A percentile compares a stretch with the other conserved stretches of the same genome.
These are phyloP conservation scores for Suillus bovinus DNA, from an alignment of 768 basidiomycete genomes.

Conservation along the genomic window DNA sequence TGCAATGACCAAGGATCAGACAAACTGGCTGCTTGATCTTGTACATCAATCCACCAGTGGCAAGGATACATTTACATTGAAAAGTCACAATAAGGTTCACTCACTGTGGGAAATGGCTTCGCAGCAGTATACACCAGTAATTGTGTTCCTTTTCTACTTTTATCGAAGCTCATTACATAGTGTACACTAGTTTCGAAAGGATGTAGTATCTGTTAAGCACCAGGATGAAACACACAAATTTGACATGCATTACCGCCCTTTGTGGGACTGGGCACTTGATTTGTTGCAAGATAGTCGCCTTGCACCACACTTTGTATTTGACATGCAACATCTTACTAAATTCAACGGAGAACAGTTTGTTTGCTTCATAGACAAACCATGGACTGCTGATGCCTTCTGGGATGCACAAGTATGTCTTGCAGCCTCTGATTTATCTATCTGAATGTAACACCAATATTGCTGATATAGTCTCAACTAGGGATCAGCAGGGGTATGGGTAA, in stretches of 20 bases:
- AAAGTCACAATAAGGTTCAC: background rate
- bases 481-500: conserved; percentile 4
- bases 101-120: background rate
- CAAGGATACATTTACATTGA: background rate
- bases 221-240: too few species aligned
- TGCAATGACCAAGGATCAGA: background rate
- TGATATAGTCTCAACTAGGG: conserved; percentile 8
- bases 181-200: background rate
- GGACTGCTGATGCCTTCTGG: too few species aligned
- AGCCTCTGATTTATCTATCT: too few species aligned
- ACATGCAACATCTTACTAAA: too few species aligned
- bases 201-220: background rate
- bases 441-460: too few species aligned
- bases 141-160: background rate
- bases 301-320: too few species aligned
- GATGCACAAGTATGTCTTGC: too few species aligned
- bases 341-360: too few species aligned
- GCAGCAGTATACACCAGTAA: background rate
- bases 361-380: too few species aligned
- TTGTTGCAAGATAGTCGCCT: too few species aligned
- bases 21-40: background rate
- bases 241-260: too few species aligned
- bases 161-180: background rate
- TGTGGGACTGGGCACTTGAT: too few species aligned
- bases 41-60: background rate